Conservation (phyloP, 306 rosid species). For the Alnus glutinosa region DNA sequence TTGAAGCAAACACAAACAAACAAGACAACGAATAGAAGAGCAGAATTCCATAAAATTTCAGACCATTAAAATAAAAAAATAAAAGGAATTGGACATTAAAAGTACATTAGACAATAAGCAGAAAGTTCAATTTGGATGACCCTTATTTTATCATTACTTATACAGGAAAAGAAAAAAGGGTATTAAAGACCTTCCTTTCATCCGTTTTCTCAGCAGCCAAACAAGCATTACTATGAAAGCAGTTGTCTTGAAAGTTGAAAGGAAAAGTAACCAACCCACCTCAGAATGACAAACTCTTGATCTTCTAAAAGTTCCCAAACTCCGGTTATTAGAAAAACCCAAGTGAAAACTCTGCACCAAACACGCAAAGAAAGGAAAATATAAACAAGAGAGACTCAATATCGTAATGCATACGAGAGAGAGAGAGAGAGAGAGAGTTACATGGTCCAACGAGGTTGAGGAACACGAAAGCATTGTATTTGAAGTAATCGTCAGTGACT, state of each 20-base stretch:
- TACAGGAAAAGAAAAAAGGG: not conserved
- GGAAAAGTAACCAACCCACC: slow-evolving; percentile 27
- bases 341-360: slow-evolving; percentile 28
- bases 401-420: not conserved
- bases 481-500: not conserved
- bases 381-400: not conserved
- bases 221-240: not conserved
- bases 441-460: not conserved
- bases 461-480: not conserved
- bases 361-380: not conserved
- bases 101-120: not conserved
- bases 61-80: not conserved
- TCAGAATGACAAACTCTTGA: slow-evolving; percentile 19
- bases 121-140: not conserved
- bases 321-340: slow-evolving; percentile 9
- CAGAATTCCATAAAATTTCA: not conserved
- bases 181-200: not conserved
- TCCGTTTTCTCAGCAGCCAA: not conserved
- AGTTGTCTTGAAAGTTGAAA: not conserved
- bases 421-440: slow-evolving; percentile 10
- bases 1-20: not conserved
- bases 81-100: not conserved
- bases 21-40: not conserved
- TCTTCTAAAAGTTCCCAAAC: slow-evolving; percentile 7
- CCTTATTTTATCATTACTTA: not conserved